These are phyloP conservation scores for Cyamopsis tetragonoloba DNA, from an alignment of 306 rosid genomes.

Conservation along the genomic window DNA sequence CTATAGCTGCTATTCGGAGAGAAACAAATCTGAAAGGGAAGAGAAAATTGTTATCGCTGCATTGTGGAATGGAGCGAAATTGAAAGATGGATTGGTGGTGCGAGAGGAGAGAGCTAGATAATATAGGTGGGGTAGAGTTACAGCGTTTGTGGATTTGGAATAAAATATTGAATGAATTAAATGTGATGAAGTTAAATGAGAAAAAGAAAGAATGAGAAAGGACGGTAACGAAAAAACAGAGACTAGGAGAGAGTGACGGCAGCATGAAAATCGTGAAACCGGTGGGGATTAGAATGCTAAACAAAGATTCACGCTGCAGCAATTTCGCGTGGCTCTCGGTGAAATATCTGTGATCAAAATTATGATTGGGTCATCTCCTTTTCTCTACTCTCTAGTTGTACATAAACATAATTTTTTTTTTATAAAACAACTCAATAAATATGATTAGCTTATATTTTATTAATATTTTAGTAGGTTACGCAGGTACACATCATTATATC, in stretches of 20 bases:
- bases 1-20: not conserved
- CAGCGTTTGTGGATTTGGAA: not conserved
- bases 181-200: not conserved
- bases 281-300: not conserved
- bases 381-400: too few species aligned
- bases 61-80: not conserved
- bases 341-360: not conserved
- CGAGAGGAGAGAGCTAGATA: not conserved
- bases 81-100: not conserved
- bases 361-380: not conserved
- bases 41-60: constrained; percentile 12
- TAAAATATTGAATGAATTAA: not conserved
- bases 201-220: not conserved
- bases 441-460: too few species aligned
- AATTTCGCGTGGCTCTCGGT: not conserved
- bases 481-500: too few species aligned
- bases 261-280: constrained; percentile 18
- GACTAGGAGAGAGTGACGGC: constrained; percentile 1
- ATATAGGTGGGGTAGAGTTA: not conserved
- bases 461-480: too few species aligned
- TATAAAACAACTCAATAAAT: too few species aligned
- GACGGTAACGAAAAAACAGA: not conserved
- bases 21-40: constrained; percentile 31
- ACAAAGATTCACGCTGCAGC: not conserved
- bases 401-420: too few species aligned